Evolutionary conservation across 1,284 basidiomycete species (phyloP).

Genomic region (Cystobasidiaceae sp.): DNA sequence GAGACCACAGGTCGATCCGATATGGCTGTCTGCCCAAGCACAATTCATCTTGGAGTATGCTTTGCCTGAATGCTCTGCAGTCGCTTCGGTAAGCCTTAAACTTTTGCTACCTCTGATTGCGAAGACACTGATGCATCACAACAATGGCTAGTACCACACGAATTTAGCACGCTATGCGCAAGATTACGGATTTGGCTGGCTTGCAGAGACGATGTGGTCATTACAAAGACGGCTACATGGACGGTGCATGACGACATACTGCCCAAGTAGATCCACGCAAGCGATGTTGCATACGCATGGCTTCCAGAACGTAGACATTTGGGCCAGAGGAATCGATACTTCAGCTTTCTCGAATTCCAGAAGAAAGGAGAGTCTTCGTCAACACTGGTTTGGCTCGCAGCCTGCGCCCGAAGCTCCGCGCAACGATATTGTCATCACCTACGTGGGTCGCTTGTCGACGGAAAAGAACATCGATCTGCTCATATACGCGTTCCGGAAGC

Average conservation of each 20-base stretch:
- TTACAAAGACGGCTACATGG: conserved; percentile 40
- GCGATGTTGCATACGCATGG: conserved; percentile 51
- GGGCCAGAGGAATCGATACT: conserved; percentile 54
- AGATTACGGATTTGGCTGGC: conserved; percentile 53
- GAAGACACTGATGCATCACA: neutral
- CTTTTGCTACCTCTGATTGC: conserved; percentile 52
- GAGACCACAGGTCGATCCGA: conserved; percentile 49
- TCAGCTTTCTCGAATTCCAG: too few species aligned
- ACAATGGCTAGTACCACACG: conserved; percentile 3
- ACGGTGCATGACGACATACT: conserved; percentile 52
- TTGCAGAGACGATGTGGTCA: conserved; percentile 50
- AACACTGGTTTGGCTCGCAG: too few species aligned
- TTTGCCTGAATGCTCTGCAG: conserved; percentile 48
- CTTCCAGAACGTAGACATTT: conserved; percentile 53
- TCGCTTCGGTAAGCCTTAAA: conserved; percentile 25
- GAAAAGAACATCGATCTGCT: conserved; percentile 59
- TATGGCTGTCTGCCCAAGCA: conserved; percentile 53
- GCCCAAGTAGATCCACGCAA: conserved; percentile 54
- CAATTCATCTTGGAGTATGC: conserved; percentile 46
- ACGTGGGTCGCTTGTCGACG: conserved; percentile 52
- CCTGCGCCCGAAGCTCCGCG: neutral
- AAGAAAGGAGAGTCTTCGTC: too few species aligned
- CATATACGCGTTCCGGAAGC: conserved; percentile 50
- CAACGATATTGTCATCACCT: conserved; percentile 45
- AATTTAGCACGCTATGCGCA: conserved; percentile 50